phyloP scores from a whole-genome alignment of 1,284 basidiomycete genomes.

The Sanghuangporus baumii region DNA sequence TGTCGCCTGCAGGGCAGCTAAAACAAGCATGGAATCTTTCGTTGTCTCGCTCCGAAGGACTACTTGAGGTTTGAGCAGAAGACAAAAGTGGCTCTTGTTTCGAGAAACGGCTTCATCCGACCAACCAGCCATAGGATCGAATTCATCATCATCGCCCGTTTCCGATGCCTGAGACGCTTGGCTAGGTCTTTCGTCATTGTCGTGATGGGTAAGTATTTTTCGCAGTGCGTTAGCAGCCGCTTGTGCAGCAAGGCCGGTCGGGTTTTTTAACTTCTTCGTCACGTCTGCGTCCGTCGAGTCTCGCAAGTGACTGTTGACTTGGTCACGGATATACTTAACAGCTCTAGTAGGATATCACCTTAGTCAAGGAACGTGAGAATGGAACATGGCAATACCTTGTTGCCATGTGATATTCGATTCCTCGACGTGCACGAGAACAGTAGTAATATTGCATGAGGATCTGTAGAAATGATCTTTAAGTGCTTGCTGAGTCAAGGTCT shows the following conservation, averaged over 20 bases:
- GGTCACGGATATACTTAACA: constrained; percentile 80
- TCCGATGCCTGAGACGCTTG: constrained; percentile 21
- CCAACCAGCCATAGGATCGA: constrained; percentile 69
- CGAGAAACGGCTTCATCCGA: constrained; percentile 56
- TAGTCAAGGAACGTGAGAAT: background rate
- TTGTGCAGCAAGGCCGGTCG: constrained; percentile 42
- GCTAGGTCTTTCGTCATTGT: constrained; percentile 33
- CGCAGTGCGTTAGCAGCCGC: constrained; percentile 57
- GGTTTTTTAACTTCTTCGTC: constrained; percentile 28
- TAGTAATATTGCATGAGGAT: constrained; percentile 90
- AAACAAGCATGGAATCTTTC: constrained; percentile 62
- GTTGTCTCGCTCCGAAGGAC: constrained; percentile 68
- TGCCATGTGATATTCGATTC: constrained; percentile 86
- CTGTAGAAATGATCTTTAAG: constrained; percentile 31
- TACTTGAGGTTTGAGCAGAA: constrained; percentile 90
- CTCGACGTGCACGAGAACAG: constrained; percentile 68
- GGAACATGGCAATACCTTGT: constrained; percentile 49
- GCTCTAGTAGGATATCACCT: constrained; percentile 42
- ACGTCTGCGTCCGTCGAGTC: constrained; percentile 30
- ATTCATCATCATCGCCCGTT: constrained; percentile 19
- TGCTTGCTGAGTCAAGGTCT: background rate
- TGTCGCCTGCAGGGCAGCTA: constrained; percentile 81
- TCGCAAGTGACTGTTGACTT: constrained; percentile 42
- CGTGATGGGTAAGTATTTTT: constrained; percentile 53
- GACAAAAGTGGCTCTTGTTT: constrained; percentile 70